Evolutionary conservation across 129 eudicot species (phyloP).

Genomic region (Calendula officinalis): DNA sequence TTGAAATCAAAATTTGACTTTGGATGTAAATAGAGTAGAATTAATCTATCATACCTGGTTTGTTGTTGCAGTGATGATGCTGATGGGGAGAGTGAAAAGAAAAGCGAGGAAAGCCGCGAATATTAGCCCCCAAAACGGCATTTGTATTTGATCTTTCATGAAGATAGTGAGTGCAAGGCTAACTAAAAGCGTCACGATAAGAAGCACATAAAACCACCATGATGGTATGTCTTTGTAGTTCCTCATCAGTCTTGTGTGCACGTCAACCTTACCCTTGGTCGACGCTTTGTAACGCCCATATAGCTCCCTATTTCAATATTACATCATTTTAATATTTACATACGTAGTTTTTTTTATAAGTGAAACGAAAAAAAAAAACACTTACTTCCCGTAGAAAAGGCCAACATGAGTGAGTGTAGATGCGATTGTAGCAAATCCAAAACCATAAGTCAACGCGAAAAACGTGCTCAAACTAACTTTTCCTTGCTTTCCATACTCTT

Average conservation of each 20-base stretch:
- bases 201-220: conserved; percentile 74
- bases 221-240: conserved; percentile 63
- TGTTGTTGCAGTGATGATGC: conserved; percentile 87
- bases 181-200: conserved; percentile 37
- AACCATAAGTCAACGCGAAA: conserved; percentile 65
- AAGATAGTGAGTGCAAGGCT: conserved; percentile 57
- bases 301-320: conserved; percentile 42
- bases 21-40: background rate
- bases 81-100: conserved; percentile 68
- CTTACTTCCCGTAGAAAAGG: conserved; percentile 74
- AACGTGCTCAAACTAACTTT: conserved; percentile 53
- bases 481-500: conserved; percentile 50
- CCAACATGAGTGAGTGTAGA: conserved; percentile 69
- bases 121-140: conserved; percentile 81
- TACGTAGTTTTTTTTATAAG: background rate
- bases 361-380: background rate
- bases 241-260: conserved; percentile 78
- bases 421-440: conserved; percentile 74
- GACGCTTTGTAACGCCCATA: conserved; percentile 54
- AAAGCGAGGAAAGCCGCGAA: conserved; percentile 55
- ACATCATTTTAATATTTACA: background rate
- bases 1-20: background rate
- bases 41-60: conserved; percentile 45
- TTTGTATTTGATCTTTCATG: conserved; percentile 58
- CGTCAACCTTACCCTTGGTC: conserved; percentile 43